Conservation (phyloP, 805 yeast species). For the Kodamaea lidongshanica region DNA sequence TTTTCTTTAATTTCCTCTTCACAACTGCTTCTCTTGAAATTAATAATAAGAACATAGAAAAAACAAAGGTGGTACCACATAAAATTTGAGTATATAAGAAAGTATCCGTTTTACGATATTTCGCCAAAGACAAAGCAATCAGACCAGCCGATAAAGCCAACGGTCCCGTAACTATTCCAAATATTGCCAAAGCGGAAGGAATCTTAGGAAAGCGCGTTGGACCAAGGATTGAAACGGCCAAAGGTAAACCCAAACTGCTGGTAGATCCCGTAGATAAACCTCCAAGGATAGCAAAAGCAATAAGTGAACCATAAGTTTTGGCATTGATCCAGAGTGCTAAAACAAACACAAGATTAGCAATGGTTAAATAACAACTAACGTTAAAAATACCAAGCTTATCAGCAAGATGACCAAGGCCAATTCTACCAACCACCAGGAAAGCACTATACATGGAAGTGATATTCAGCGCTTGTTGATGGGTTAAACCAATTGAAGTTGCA, state of each 20-base stretch:
- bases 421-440: slow-evolving; percentile 45
- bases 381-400: slow-evolving; percentile 45
- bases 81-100: slow-evolving; percentile 56
- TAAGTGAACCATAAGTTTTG: slow-evolving; percentile 21
- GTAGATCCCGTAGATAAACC: slow-evolving; percentile 29
- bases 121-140: slow-evolving; percentile 43
- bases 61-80: slow-evolving; percentile 39
- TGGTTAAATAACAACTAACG: slow-evolving; percentile 15
- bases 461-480: slow-evolving; percentile 24
- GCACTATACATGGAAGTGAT: slow-evolving; percentile 35
- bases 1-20: too few species aligned
- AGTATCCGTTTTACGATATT: slow-evolving; percentile 24
- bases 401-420: slow-evolving; percentile 41
- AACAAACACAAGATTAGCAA: slow-evolving; percentile 20
- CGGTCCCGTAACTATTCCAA: slow-evolving; percentile 25
- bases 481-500: slow-evolving; percentile 38
- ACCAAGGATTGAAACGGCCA: slow-evolving; percentile 6
- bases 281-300: slow-evolving; percentile 24
- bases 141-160: slow-evolving; percentile 46
- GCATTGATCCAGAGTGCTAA: slow-evolving; percentile 37
- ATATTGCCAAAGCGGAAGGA: slow-evolving; percentile 35
- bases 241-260: slow-evolving; percentile 15
- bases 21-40: too few species aligned
- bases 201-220: slow-evolving; percentile 13
- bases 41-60: too few species aligned